Percentiles rank a stretch among this genome's conserved stretches.
Conservation (phyloP, 139 green algal species). For the Mesotaenium endlicherianum region DNA sequence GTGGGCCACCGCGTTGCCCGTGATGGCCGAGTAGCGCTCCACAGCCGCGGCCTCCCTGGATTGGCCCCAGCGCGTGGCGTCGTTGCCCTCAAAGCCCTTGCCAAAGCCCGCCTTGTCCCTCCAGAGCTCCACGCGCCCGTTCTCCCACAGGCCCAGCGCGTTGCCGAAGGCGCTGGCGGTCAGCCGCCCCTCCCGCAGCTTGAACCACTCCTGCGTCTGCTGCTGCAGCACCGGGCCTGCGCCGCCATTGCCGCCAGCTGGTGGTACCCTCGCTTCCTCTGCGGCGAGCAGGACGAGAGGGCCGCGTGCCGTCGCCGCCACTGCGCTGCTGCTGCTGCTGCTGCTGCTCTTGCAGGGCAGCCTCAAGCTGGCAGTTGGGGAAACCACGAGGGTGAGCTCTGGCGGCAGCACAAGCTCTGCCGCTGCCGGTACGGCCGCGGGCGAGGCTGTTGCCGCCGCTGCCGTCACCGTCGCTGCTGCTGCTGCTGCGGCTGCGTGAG, state of each 20-base stretch:
- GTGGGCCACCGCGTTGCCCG: conserved; percentile 40
- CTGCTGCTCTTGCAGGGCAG: background rate
- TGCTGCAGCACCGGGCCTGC: conserved; percentile 41
- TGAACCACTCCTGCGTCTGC: conserved; percentile 56
- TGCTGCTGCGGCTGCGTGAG: no score
- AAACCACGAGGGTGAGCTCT: background rate
- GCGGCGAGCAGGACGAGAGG: background rate
- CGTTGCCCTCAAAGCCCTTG: conserved; percentile 67
- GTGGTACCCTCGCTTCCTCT: background rate
- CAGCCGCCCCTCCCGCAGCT: conserved; percentile 57
- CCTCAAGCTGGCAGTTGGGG: background rate
- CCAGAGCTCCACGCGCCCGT: conserved; percentile 65
- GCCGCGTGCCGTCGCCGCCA: background rate
- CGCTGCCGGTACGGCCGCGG: no score
- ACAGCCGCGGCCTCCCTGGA: conserved; percentile 57
- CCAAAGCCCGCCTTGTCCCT: conserved; percentile 71
- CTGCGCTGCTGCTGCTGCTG: background rate
- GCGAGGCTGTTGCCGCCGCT: no score
- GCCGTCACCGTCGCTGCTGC: no score
- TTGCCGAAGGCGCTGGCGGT: conserved; percentile 58
- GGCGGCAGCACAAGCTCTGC: background rate
- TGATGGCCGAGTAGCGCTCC: conserved; percentile 53
- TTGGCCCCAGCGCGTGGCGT: conserved; percentile 65
- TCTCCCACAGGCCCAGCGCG: conserved; percentile 49
- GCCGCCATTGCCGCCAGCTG: background rate